Evolutionary conservation across 768 basidiomycete genomes (phyloP).

Genomic region (Kwoniella mangroviensis): DNA sequence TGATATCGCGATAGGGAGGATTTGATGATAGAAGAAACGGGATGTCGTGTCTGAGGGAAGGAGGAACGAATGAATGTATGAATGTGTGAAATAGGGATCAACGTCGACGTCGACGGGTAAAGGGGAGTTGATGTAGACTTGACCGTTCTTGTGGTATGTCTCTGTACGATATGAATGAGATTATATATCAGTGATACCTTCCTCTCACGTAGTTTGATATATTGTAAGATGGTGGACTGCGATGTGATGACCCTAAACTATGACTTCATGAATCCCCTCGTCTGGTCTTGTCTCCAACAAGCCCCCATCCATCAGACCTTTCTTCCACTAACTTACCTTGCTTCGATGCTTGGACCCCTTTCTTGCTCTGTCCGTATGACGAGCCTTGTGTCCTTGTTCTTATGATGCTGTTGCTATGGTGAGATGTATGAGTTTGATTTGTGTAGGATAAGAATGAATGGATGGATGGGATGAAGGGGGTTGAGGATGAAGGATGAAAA

Average conservation of each 20-base stretch:
- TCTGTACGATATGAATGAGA: not conserved
- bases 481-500: not conserved
- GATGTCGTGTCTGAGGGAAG: not conserved
- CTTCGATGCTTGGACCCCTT: not conserved
- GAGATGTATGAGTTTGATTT: not conserved
- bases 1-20: not conserved
- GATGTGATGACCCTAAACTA: not conserved
- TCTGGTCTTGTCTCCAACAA: not conserved
- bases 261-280: not conserved
- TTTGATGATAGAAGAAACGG: not conserved
- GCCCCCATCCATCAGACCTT: not conserved
- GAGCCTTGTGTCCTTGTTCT: too few species aligned
- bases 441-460: conserved; percentile 4
- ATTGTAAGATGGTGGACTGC: not conserved
- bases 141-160: not conserved
- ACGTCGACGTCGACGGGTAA: not conserved
- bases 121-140: not conserved
- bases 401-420: not conserved
- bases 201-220: not conserved
- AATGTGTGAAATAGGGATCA: not conserved
- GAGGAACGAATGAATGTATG: conserved; percentile 3
- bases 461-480: not conserved
- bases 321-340: not conserved
- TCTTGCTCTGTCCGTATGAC: too few species aligned
- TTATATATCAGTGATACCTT: not conserved